A percentile compares a stretch with the other conserved stretches of the same genome.
phyloP scores from a whole-genome alignment of 2,329 filamentous ascomycete species.

The Fusarium pininemorale region DNA sequence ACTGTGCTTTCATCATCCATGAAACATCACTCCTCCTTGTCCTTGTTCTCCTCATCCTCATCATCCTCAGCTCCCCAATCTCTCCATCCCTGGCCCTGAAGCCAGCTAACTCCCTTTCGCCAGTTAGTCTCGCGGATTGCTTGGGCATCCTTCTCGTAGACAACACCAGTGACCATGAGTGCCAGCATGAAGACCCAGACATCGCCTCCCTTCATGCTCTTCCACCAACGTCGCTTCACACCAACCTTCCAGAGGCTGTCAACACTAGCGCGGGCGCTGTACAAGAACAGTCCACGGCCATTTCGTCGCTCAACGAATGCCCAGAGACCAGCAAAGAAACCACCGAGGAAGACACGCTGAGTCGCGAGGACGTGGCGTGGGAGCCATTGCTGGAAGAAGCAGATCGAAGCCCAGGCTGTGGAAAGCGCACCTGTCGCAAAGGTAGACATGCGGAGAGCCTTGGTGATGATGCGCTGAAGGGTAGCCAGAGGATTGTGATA shows the following conservation, averaged over 20 bases:
- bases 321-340: constrained; percentile 86
- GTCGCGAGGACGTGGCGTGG: constrained; percentile 79
- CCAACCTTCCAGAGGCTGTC: constrained; percentile 93
- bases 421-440: constrained; percentile 84
- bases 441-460: constrained; percentile 77
- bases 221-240: constrained; percentile 90
- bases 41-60: constrained; percentile 50
- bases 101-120: constrained; percentile 77
- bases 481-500: constrained; percentile 74
- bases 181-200: constrained; percentile 83
- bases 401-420: constrained; percentile 88
- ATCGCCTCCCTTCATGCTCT: constrained; percentile 82
- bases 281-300: constrained; percentile 77
- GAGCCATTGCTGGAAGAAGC: constrained; percentile 83
- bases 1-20: constrained; percentile 30
- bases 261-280: constrained; percentile 79
- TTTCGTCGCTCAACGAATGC: constrained; percentile 76
- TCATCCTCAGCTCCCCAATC: constrained; percentile 70
- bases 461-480: constrained; percentile 71
- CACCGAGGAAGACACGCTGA: constrained; percentile 89
- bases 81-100: constrained; percentile 78
- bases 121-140: constrained; percentile 73
- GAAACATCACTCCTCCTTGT: constrained; percentile 42
- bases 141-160: constrained; percentile 76
- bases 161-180: constrained; percentile 78